Evolutionary conservation across 1,284 basidiomycete genomes (phyloP).

Genomic region (Nidula niveotomentosa): DNA sequence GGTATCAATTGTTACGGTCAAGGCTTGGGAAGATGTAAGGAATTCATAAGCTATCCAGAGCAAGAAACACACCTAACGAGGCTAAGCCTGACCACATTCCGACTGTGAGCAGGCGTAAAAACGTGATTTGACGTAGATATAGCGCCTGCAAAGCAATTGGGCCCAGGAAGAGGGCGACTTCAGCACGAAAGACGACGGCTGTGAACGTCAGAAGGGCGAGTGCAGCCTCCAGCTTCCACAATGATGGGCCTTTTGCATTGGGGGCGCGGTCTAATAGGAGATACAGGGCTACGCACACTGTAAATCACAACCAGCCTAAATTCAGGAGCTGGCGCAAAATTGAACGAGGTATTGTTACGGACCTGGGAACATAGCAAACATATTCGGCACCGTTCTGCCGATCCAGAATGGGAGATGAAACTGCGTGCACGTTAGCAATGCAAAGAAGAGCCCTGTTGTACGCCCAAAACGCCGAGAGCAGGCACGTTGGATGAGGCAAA

Average conservation of each 20-base stretch:
- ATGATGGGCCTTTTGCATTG: slow-evolving; percentile 37
- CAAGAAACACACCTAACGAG: slow-evolving; percentile 53
- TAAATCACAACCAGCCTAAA: too few relatives aligned
- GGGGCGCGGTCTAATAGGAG: slow-evolving; percentile 50
- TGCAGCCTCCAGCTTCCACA: slow-evolving; percentile 31
- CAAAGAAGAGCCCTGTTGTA: slow-evolving; percentile 57
- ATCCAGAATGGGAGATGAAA: slow-evolving; percentile 96
- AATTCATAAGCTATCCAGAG: background rate
- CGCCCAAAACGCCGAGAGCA: slow-evolving; percentile 65
- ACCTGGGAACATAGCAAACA: slow-evolving; percentile 86
- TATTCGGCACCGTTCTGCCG: slow-evolving; percentile 92
- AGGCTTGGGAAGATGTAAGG: slow-evolving; percentile 33
- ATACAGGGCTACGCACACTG: slow-evolving; percentile 67
- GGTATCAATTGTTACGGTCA: slow-evolving; percentile 76
- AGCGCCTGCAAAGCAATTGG: slow-evolving; percentile 65
- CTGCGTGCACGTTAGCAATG: slow-evolving; percentile 74
- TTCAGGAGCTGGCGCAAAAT: too few relatives aligned
- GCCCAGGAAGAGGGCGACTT: slow-evolving; percentile 69
- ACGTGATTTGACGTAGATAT: slow-evolving; percentile 37
- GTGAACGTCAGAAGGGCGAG: slow-evolving; percentile 63
- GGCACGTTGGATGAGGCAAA: slow-evolving; percentile 66
- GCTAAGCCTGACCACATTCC: slow-evolving; percentile 54
- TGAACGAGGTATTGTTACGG: too few relatives aligned
- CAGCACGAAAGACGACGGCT: slow-evolving; percentile 79
- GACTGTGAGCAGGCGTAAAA: slow-evolving; percentile 46